Evolutionary conservation across 495 filamentous ascomycete species (phyloP).

Genomic region (Aspergillus nidulans): DNA sequence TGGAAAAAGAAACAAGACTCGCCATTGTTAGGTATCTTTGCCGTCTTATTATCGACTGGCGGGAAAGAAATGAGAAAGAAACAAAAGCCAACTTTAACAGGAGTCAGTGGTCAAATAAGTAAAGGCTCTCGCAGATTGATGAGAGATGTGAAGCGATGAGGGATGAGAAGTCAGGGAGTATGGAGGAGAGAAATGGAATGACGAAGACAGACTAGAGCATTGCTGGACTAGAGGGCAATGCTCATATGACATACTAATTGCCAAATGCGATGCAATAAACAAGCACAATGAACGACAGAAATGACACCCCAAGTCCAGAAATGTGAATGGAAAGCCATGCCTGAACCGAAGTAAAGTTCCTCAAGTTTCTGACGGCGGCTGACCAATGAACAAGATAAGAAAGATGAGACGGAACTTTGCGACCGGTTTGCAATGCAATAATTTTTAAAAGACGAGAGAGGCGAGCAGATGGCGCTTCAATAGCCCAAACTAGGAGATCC

Average conservation of each 20-base stretch:
- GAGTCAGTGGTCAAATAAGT: neutral
- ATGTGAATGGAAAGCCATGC: conserved; percentile 12
- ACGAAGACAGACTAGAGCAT: conserved; percentile 1
- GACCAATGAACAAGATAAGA: conserved; percentile 1
- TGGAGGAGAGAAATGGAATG: conserved; percentile 10
- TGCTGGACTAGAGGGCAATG: neutral
- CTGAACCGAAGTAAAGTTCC: neutral
- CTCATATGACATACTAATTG: conserved; percentile 10
- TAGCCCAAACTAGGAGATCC: conserved; percentile 18
- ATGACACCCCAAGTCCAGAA: conserved; percentile 18
- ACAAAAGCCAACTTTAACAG: conserved; percentile 12
- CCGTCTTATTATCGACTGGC: conserved; percentile 30
- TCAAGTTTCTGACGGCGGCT: neutral
- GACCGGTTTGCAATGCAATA: conserved; percentile 16
- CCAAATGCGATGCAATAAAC: conserved; percentile 12
- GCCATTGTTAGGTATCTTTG: conserved; percentile 35
- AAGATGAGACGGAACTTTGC: conserved; percentile 2
- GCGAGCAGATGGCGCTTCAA: conserved; percentile 11
- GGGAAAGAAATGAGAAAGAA: conserved; percentile 18
- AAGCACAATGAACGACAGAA: conserved; percentile 12
- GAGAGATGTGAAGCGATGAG: too few species aligned
- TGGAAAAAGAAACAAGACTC: conserved; percentile 19
- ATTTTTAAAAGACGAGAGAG: conserved; percentile 8
- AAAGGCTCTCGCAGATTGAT: conserved; percentile 15
- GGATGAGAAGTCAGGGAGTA: conserved; percentile 1